These are phyloP conservation scores for Phaeosphaeriaceae sp. DNA, from an alignment of 2,329 filamentous ascomycete genomes.

Conservation along the genomic window DNA sequence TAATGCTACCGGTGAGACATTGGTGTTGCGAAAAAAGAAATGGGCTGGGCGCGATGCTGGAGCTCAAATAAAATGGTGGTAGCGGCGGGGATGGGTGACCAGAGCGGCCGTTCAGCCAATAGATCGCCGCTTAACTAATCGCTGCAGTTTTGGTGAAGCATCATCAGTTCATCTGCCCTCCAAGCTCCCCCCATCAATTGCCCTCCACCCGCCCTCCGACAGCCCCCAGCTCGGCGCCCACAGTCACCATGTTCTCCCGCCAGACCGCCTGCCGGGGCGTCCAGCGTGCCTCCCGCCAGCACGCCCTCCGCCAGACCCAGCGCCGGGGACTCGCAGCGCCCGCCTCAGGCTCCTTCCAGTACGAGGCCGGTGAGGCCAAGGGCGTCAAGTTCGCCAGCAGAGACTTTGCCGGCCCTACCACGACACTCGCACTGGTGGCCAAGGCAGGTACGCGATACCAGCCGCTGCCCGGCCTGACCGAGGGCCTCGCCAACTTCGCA, in stretches of 20 bases:
- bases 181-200: conserved; percentile 52
- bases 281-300: conserved; percentile 66
- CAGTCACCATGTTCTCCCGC: conserved; percentile 69
- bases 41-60: not conserved
- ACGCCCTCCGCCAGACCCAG: conserved; percentile 62
- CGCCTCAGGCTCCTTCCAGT: conserved; percentile 79
- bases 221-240: conserved; percentile 44
- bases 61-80: conserved; percentile 6
- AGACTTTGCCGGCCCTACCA: conserved; percentile 86
- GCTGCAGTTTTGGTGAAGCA: conserved; percentile 19
- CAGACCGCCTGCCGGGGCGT: conserved; percentile 69
- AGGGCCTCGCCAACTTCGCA: conserved; percentile 91
- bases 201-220: conserved; percentile 58
- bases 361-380: conserved; percentile 83
- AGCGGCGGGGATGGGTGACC: conserved; percentile 17
- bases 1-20: conserved; percentile 42
- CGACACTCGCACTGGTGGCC: conserved; percentile 87
- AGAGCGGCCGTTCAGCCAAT: conserved; percentile 13
- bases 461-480: conserved; percentile 84
- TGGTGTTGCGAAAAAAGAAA: conserved; percentile 14
- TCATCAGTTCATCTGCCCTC: conserved; percentile 15
- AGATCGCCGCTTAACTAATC: conserved; percentile 5
- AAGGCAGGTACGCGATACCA: conserved; percentile 96
- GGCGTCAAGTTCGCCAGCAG: conserved; percentile 93
- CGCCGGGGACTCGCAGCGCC: conserved; percentile 71